A percentile compares a stretch with the other conserved stretches of the same genome.
phyloP scores from a whole-genome alignment of 768 basidiomycete genomes.

The Termitomyces sp. region DNA sequence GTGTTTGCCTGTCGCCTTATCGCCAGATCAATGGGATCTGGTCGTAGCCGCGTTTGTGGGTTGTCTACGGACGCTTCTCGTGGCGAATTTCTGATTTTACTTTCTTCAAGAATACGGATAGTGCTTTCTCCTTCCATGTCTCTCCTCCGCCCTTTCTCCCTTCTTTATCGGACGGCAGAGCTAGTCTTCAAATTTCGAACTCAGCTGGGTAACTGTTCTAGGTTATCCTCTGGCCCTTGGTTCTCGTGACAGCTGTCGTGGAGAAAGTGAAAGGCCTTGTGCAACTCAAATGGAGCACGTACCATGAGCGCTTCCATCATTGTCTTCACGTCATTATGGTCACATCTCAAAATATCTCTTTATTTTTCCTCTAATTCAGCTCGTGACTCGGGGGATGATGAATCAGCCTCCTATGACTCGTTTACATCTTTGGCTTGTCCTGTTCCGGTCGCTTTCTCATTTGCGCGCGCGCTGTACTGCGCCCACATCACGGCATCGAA shows the following conservation, averaged over 20 bases:
- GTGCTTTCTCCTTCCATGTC: neutral
- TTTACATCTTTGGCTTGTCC: neutral
- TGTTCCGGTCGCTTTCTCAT: neutral
- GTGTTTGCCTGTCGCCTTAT: neutral
- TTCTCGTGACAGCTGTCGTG: neutral
- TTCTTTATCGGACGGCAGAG: neutral
- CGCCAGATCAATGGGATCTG: neutral
- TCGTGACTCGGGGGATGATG: neutral
- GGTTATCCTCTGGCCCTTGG: too few relatives aligned
- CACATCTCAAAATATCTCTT: neutral
- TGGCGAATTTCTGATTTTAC: neutral
- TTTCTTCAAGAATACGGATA: neutral
- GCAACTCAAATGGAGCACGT: neutral
- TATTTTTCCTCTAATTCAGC: neutral
- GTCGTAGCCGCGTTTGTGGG: neutral
- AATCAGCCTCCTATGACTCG: neutral
- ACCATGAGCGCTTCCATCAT: neutral
- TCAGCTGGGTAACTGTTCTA: neutral
- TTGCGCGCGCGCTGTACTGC: neutral
- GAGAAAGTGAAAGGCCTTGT: too few relatives aligned
- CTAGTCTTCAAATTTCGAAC: neutral
- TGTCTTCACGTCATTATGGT: neutral
- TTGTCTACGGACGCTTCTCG: neutral
- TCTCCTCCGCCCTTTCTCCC: too few relatives aligned
- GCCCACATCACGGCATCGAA: neutral